These are phyloP conservation scores for Leccinellum luteum DNA, from an alignment of 768 basidiomycete genomes.

Conservation along the genomic window DNA sequence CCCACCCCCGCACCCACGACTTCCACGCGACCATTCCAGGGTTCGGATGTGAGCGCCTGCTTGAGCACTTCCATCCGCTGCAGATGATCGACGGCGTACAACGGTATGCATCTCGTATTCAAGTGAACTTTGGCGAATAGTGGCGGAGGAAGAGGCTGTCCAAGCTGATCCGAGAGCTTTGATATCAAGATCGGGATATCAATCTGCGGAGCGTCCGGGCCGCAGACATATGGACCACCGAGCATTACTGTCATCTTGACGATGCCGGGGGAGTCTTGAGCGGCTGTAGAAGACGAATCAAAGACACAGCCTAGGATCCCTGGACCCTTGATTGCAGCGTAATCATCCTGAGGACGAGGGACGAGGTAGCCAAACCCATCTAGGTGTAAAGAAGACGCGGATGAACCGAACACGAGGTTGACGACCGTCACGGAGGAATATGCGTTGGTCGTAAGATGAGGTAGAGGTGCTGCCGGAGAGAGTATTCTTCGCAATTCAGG, in stretches of 20 bases:
- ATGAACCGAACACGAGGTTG: constrained; percentile 77
- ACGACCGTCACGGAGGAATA: constrained; percentile 82
- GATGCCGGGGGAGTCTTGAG: constrained; percentile 49
- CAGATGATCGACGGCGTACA: constrained; percentile 68
- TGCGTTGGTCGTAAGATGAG: constrained; percentile 68
- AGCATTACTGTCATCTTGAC: constrained; percentile 90
- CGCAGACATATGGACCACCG: constrained; percentile 65
- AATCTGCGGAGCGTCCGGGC: constrained; percentile 17
- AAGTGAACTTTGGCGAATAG: constrained; percentile 49
- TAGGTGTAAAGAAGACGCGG: constrained; percentile 57
- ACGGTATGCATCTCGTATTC: constrained; percentile 76
- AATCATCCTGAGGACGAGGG: constrained; percentile 66
- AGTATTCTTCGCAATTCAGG: constrained; percentile 47
- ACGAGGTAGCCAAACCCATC: constrained; percentile 93
- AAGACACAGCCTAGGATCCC: constrained; percentile 85
- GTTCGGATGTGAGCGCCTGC: constrained; percentile 36
- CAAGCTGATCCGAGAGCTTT: constrained; percentile 46
- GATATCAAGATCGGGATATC: constrained; percentile 23
- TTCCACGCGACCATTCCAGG: constrained; percentile 51
- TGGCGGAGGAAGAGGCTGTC: constrained; percentile 50
- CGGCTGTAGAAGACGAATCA: constrained; percentile 74
- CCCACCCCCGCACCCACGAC: constrained; percentile 83
- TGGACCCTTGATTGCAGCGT: constrained; percentile 36
- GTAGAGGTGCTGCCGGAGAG: constrained; percentile 41
- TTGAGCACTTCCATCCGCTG: constrained; percentile 62